Percentiles rank a stretch among this genome's conserved stretches.
Conservation (phyloP, 2,329 filamentous ascomycete genomes). For the Coleophoma eucalyptorum region DNA sequence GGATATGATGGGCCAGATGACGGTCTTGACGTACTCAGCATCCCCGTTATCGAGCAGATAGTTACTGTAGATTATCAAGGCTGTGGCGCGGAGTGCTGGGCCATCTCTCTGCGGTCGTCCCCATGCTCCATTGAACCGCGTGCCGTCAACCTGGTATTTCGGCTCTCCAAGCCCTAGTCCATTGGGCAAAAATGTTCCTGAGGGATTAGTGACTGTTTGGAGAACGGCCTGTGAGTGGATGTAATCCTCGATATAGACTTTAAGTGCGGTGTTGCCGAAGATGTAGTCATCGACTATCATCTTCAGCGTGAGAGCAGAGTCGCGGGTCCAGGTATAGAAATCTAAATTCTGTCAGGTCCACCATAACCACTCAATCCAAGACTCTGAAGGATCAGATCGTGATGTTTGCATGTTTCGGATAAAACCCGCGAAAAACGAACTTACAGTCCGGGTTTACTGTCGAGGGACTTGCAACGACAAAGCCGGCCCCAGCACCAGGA, state of each 20-base stretch:
- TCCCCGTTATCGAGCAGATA: conserved; percentile 64
- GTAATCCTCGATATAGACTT: conserved; percentile 58
- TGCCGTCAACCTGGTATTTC: conserved; percentile 65
- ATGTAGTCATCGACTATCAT: conserved; percentile 62
- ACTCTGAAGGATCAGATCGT: neutral
- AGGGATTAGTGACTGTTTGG: conserved; percentile 55
- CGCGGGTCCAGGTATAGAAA: conserved; percentile 75
- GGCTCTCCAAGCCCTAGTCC: conserved; percentile 61
- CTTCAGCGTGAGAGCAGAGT: conserved; percentile 70
- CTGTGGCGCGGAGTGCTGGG: conserved; percentile 70
- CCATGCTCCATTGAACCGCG: conserved; percentile 53
- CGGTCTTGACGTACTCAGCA: conserved; percentile 34
- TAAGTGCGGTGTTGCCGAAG: conserved; percentile 43
- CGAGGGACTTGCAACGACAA: conserved; percentile 52
- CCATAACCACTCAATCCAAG: too few relatives aligned
- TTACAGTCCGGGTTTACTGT: conserved; percentile 49
- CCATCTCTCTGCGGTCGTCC: conserved; percentile 76
- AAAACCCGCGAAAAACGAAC: conserved; percentile 11
- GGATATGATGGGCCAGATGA: conserved; percentile 68
- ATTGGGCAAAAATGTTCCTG: conserved; percentile 30
- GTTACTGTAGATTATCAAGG: conserved; percentile 69
- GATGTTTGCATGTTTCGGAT: neutral
- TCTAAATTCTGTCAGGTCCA: conserved; percentile 40
- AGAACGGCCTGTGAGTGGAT: conserved; percentile 59
- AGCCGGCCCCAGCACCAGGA: conserved; percentile 41